These are phyloP conservation scores for Tolypocladium tropicale DNA, from an alignment of 2,329 filamentous ascomycete genomes.

Conservation along the genomic window DNA sequence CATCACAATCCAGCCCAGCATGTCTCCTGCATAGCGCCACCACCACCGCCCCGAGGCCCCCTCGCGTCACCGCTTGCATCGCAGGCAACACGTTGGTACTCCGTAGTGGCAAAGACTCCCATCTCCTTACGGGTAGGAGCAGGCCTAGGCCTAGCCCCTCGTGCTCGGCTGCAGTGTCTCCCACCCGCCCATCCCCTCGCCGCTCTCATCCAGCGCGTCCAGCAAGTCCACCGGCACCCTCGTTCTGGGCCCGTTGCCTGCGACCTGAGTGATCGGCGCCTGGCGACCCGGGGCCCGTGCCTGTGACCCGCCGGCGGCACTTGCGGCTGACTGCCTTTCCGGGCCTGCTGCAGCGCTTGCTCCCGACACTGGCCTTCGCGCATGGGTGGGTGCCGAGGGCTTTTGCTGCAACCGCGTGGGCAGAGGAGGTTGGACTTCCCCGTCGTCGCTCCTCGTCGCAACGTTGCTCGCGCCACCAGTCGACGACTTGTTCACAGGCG, in stretches of 20 bases:
- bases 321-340: constrained; percentile 8
- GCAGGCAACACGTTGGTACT: not conserved
- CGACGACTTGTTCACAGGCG: constrained; percentile 13
- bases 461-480: constrained; percentile 4
- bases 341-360: constrained; percentile 7
- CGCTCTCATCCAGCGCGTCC: constrained; percentile 37
- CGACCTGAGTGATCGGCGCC: not conserved
- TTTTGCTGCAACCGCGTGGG: constrained; percentile 3
- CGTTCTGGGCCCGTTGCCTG: not conserved
- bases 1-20: not conserved
- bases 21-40: not conserved
- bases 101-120: not conserved
- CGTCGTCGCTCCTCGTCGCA: constrained; percentile 9
- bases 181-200: constrained; percentile 41
- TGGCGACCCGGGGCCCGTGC: constrained; percentile 1
- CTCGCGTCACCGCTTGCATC: not conserved
- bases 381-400: not conserved
- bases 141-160: not conserved
- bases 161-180: constrained; percentile 41
- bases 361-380: constrained; percentile 16
- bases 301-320: constrained; percentile 5
- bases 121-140: not conserved
- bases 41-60: not conserved
- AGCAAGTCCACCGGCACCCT: constrained; percentile 26
- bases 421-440: constrained; percentile 5